Evolutionary conservation across 2,329 filamentous ascomycete genomes (phyloP), one percentile per base, ranked within the genome.

Genomic region (Penicillium concentricum): DNA sequence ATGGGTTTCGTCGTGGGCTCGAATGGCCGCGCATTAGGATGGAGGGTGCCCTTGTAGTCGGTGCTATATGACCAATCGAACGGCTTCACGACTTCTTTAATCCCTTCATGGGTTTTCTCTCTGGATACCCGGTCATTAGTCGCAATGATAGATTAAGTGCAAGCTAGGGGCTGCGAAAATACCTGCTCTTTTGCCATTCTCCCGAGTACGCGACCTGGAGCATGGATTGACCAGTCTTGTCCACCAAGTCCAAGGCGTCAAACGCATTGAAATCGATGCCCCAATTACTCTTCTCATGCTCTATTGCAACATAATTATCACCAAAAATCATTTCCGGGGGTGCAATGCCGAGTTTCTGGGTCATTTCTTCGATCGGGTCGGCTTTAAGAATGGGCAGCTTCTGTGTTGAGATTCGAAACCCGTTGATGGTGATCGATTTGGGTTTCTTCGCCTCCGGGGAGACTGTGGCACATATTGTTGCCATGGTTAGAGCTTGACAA

Each of bases 321-420:
- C 94, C 94, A 72, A 99, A 99, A 63, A 99, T 99, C 94, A 99
- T 99, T 79, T 99, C 94, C 9, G 94, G 94, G 39, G 93, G 86
- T 18, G 93, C 87, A 70, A 99, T 97, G 30, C 87, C 87, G 52
- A 99, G 82, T 61, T 84, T 85, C 56, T 82, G 81, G 39, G 87
- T 87, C 85, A 99, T 90, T 37, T 84, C 85, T 70, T 96, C 92
- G 70, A 99, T 97, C 49, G 92, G 90, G 6, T 84, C 89, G 44
- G 92, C 87, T 75, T 96, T 97, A 66, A 95, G 89, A 74, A 99
- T 99, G 61, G 94, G 94, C 49, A 94, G 87, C 79, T 97, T 97
- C 72, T 91, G 89, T 53, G 90, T 90, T 28, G 84, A 84, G 74
- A 97, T 87, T 67, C 79, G 83, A 80, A 93, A 95, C 68, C 82